These are phyloP conservation scores for Epichloe uncinata DNA, from an alignment of 2,329 filamentous ascomycete genomes.

Conservation along the genomic window DNA sequence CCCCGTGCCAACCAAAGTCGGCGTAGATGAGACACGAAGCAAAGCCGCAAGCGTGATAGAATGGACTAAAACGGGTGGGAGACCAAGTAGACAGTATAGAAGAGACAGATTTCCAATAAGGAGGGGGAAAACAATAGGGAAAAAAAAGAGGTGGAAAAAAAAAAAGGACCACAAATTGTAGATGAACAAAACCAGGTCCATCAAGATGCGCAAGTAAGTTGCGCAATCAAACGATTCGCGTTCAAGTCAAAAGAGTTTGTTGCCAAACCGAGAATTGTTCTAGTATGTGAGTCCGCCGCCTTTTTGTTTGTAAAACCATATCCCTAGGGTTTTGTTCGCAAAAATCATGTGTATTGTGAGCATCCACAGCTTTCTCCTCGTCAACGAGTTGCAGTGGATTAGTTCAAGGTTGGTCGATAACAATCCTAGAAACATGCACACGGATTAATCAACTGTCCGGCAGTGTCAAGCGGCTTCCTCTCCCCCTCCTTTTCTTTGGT, in stretches of 20 bases:
- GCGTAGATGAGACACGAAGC: background rate
- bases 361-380: slow-evolving; percentile 8
- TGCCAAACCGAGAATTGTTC: slow-evolving; percentile 10
- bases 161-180: background rate
- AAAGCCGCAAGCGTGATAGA: background rate
- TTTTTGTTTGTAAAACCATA: slow-evolving; percentile 2
- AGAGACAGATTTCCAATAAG: background rate
- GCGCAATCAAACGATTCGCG: background rate
- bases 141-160: background rate
- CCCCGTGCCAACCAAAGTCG: background rate
- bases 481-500: too few relatives aligned
- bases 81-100: background rate
- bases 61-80: too few relatives aligned
- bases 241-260: slow-evolving; percentile 6
- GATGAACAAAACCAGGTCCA: background rate
- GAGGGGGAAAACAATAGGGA: too few relatives aligned
- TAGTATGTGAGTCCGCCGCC: slow-evolving; percentile 6
- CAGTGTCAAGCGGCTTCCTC: slow-evolving; percentile 8
- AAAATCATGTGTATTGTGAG: slow-evolving; percentile 1
- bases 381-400: slow-evolving; percentile 8
- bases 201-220: background rate
- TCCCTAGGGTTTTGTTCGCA: slow-evolving; percentile 1
- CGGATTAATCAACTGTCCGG: slow-evolving; percentile 9
- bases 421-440: background rate
- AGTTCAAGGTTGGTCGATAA: background rate